Evolutionary conservation across 345 rosid genomes (phyloP), one percentile per base, ranked within the genome.

Genomic region (Populus nigra): DNA sequence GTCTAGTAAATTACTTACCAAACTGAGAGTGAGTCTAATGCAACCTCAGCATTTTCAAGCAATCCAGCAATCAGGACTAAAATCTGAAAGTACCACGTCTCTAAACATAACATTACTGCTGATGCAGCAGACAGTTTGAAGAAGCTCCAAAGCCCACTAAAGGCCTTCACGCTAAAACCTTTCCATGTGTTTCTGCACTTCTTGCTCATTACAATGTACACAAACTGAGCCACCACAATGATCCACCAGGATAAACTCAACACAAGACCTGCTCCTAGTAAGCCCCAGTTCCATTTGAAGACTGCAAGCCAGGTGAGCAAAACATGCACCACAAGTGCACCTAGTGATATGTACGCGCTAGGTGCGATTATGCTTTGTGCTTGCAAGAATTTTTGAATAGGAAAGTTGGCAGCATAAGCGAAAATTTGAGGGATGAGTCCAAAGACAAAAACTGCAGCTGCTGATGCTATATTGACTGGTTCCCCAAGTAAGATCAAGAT

Each of bases 401-500:
- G 96, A 76, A 91, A 89, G 74, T 89, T 91, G 31, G 82, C 81
- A 0, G 83, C 83, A 25, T 81, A 81, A 7, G 83, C 83, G 13
- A 81, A 81, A 10, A 81, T 81, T 25, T 33, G 36, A 33, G 36
- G 36, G 36, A 33, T 33, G 36, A 33, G 36, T 33, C 36, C 36
- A 33, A 33, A 33, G 36, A 33, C 76, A 23, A 89, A 93, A 18
- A 87, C 6, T 0, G 90, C 87, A 0, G 97, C 90, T 1, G 85
- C 25, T 0, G 94, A 86, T 1, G 98, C 94, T 16, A 91, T 90
- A 15, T 78, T 76, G 43, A 77, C 68, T n/a, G 92, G 85, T 80
- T 91, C 91, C 1, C 94, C 91, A 0, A 93, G 85, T 6, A 80
- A 71, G 35, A 76, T 78, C 25, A 93, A 76, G 39, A 90, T 39